Evolutionary conservation across 768 basidiomycete genomes (phyloP), one percentile per base, ranked within the genome.

Genomic region (Tricholoma sp.): DNA sequence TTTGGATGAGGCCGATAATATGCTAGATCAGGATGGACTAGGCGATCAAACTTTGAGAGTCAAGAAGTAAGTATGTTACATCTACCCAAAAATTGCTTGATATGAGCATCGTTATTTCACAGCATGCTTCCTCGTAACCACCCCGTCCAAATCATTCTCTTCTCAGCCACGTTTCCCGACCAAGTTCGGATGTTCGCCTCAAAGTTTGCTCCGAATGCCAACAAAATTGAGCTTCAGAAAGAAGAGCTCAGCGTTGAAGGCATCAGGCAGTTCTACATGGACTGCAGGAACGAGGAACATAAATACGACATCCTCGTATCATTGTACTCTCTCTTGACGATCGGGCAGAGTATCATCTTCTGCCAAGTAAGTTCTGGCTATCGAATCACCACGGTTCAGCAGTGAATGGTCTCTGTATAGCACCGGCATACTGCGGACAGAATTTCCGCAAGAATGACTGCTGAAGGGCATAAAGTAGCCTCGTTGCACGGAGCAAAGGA

Each of bases 271-370:
- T 96, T 98, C 71, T 98, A 94, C 74, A 89, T 99, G 88, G 94
- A 98, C 68, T 98, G 96, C 75, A 83, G 75, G 68, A 78, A 89
- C 67, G 95, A 91, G 67, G 85, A 91, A 33, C 86, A 93, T 64
- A 98, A 98, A 83, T 98, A 94, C 70, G 94, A 98, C 59, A 91
- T 98, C 51, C 78, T 99, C 44, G 91, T 96, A 33, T 85, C 84
- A 52, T 74, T 99, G 17, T 99, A 99, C 70, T 82, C 84, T 56
- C 77, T 97, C 34, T 76, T 99, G 69, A 96, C 94, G 2, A 89
- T 99, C 55, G 97, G 97, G 0, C 97, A 98, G 72, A 95, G 92
- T 70, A 99, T 99, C 70, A 98, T 99, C 63, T 99, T 99, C 75
- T 95, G 94, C 71, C 87, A 91, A 72, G 94, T 92, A 44, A 52